Base-by-base conservation (phyloP, 345 rosid genomes). In the Aegle marmelos region DNA sequence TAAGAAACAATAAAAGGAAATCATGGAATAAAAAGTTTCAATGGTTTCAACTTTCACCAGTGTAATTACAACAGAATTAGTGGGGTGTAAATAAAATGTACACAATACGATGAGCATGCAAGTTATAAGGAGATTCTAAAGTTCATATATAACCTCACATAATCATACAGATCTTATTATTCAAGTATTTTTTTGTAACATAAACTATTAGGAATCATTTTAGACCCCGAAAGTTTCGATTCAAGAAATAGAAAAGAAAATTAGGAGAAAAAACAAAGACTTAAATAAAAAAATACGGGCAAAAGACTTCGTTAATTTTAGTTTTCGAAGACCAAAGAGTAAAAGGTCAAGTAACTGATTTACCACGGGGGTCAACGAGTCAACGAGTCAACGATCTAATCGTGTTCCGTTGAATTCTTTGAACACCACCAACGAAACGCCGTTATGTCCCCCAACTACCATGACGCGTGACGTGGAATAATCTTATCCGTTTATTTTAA, bases 351-450 rank as follows among this genome's bases (percentile, higher is more conserved):
- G 41, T 34, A 19, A 7, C 71, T 10, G 71, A 50, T 36, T 37
- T 2, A 14, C 16, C 39, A 73, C 78, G 73, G 77, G 25, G 59
- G 82, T 80, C 82, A 77, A 79, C 64, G 58, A 45, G 82, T 80
- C 82, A 77, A 79, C 64, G 58, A 45, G 82, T 80, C 87, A 82
- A 78, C 27, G 70, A 65, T 36, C 4, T 61, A 72, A 74, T 80
- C 68, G 76, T 78, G 81, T 63, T 56, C 50, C 50, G 80, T 62
- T 68, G 45, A 60, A 71, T 53, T 37, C 78, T 80, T 78, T 78
- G 85, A 34, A 72, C 78, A 4, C 66, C 62, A 65, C 36, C 79
- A 70, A 78, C 37, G 1, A 50, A 59, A 79, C 79, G 78, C 74
- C 82, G 86, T 82, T 77, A 63, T 74, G 82, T 78, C 7, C 50